phyloP scores from a whole-genome alignment of 2,329 filamentous ascomycete species.

The Colletotrichum melonis region DNA sequence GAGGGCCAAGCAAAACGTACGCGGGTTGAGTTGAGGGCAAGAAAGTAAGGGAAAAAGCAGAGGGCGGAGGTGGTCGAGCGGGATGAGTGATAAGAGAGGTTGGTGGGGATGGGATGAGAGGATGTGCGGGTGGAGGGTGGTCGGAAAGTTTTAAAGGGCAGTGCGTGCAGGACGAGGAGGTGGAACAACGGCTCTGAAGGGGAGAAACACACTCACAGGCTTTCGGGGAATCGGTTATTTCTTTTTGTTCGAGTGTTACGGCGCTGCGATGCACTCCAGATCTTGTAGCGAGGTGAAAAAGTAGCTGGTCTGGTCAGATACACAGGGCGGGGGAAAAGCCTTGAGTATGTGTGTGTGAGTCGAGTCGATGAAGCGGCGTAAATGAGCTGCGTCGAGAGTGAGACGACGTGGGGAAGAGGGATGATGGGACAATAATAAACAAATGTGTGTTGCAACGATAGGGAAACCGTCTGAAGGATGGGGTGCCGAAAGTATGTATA shows the following conservation, averaged over 20 bases:
- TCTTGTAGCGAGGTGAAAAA: constrained; percentile 32
- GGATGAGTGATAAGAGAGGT: constrained; percentile 34
- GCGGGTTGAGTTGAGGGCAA: not conserved
- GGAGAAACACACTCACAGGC: constrained; percentile 29
- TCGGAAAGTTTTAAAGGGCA: constrained; percentile 32
- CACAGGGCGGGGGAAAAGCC: constrained; percentile 25
- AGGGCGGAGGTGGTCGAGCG: constrained; percentile 30
- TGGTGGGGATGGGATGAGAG: constrained; percentile 29
- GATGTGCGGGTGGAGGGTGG: constrained; percentile 29
- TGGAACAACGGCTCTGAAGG: not conserved
- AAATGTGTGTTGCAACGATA: constrained; percentile 34
- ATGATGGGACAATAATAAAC: constrained; percentile 38
- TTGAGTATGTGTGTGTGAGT: constrained; percentile 3
- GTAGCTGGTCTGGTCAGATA: constrained; percentile 28
- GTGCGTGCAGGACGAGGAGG: constrained; percentile 30
- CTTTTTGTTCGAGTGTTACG: constrained; percentile 21
- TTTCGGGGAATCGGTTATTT: constrained; percentile 22
- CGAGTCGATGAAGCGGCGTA: not conserved
- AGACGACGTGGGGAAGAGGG: constrained; percentile 13
- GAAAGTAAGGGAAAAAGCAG: constrained; percentile 18
- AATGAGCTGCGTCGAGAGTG: not conserved
- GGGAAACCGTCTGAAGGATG: constrained; percentile 28
- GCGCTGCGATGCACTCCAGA: constrained; percentile 36
- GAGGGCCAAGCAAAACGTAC: not conserved
- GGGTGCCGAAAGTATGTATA: constrained; percentile 34